Percentiles rank a stretch among this genome's conserved stretches.
Evolutionary conservation across 2,329 filamentous ascomycete genomes (phyloP).

Genomic region (Fragosphaeria purpurea): DNA sequence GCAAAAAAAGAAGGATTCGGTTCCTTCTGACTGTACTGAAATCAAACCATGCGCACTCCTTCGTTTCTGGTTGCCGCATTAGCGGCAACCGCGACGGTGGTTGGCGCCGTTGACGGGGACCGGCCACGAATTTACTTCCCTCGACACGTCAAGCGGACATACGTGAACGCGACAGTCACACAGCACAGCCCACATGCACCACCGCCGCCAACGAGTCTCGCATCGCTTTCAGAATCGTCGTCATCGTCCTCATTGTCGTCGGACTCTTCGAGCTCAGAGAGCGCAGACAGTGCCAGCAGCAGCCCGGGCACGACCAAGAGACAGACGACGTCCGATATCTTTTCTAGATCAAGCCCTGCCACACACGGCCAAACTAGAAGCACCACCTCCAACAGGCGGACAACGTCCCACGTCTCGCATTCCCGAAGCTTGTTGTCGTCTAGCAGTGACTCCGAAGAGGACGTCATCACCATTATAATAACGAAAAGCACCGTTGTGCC

Average conservation of each 20-base stretch:
- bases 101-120: constrained; percentile 28
- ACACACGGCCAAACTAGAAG: neutral
- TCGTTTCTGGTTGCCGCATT: constrained; percentile 39
- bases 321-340: constrained; percentile 9
- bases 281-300: neutral
- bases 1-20: neutral
- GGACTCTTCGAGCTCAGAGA: neutral
- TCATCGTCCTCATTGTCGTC: neutral
- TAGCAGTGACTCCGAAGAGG: neutral
- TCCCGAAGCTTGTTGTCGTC: neutral
- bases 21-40: neutral
- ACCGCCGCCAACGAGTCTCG: constrained; percentile 12
- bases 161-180: constrained; percentile 33
- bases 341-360: constrained; percentile 1
- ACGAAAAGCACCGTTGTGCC: constrained; percentile 16
- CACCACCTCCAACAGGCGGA: neutral
- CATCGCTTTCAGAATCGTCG: constrained; percentile 1
- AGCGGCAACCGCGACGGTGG: constrained; percentile 36
- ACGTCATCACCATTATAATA: constrained; percentile 20
- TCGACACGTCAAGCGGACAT: constrained; percentile 43
- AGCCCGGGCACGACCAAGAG: constrained; percentile 13
- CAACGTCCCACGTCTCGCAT: constrained; percentile 1
- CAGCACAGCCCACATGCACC: constrained; percentile 18
- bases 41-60: constrained; percentile 35
- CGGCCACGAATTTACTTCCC: constrained; percentile 49